Evolutionary conservation across 192 early-diverging fungal species (phyloP).

Genomic region (Coemansia sp.): DNA sequence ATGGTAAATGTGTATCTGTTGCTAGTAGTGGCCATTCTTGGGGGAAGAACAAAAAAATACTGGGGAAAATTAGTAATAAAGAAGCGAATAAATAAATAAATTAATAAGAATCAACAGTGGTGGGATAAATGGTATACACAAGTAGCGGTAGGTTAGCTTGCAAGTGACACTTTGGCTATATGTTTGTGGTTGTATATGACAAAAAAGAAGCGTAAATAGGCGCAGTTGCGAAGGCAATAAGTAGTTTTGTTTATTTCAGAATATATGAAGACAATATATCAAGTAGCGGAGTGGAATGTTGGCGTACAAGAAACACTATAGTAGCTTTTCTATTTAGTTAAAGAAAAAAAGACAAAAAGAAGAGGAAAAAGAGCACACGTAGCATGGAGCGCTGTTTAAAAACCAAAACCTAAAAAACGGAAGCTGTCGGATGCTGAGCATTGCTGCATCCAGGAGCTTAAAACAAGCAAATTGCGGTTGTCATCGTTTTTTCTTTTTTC

Average conservation of each 20-base stretch:
- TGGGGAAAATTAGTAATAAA: conserved; percentile 7
- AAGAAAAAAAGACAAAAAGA: not conserved
- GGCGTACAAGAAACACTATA: conserved; percentile 7
- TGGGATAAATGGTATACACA: not conserved
- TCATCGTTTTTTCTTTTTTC: too few relatives aligned
- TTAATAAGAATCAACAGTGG: not conserved
- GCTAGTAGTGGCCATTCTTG: conserved; percentile 12
- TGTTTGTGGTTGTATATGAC: too few relatives aligned
- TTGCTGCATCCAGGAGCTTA: too few relatives aligned
- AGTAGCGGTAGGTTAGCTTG: not conserved
- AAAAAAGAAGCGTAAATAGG: not conserved
- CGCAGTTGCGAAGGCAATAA: not conserved
- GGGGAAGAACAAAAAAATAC: not conserved
- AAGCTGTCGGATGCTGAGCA: too few relatives aligned
- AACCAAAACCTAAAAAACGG: not conserved
- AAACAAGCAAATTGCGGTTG: too few relatives aligned
- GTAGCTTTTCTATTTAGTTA: not conserved
- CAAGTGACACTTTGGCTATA: too few relatives aligned
- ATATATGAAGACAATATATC: not conserved
- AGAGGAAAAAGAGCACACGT: not conserved
- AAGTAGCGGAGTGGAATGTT: not conserved
- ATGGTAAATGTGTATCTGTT: conserved; percentile 27
- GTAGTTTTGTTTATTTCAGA: not conserved
- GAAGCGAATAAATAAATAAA: not conserved
- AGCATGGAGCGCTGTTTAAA: not conserved